phyloP scores from a whole-genome alignment of 257 asterid species.

The Agastache rugosa region DNA sequence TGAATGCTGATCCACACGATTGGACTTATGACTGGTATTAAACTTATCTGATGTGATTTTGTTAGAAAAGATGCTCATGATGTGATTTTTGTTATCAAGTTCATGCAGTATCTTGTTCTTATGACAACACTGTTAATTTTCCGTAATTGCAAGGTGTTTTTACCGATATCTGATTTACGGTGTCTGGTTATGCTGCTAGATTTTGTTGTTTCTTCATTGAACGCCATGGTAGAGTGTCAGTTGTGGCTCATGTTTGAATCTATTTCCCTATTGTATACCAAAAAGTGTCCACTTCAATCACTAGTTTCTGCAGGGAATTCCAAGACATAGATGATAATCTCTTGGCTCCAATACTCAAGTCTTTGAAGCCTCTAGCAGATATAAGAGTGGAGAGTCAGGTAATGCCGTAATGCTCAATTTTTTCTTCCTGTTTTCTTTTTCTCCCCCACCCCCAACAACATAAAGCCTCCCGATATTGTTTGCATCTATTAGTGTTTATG shows the following conservation, averaged over 20 bases:
- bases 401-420: conserved; percentile 43
- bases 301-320: conserved; percentile 71
- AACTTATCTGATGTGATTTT: conserved; percentile 24
- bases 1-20: conserved; percentile 83
- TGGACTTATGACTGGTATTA: conserved; percentile 88
- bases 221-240: conserved; percentile 11
- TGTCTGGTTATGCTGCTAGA: not conserved
- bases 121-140: conserved; percentile 20
- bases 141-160: not conserved
- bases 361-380: conserved; percentile 81
- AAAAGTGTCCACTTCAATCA: not conserved
- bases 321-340: conserved; percentile 71
- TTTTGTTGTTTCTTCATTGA: conserved; percentile 9
- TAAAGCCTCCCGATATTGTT: not conserved
- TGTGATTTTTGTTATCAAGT: not conserved
- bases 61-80: conserved; percentile 13
- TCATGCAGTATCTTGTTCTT: conserved; percentile 13
- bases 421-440: not conserved
- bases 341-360: conserved; percentile 72
- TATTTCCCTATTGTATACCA: not conserved
- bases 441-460: not conserved
- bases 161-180: not conserved
- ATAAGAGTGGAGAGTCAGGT: conserved; percentile 96
- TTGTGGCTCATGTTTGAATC: conserved; percentile 15
- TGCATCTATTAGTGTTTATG: conserved; percentile 10